Evolutionary conservation across 2,329 filamentous ascomycete species (phyloP).

Genomic region (Trichoderma asperellum): DNA sequence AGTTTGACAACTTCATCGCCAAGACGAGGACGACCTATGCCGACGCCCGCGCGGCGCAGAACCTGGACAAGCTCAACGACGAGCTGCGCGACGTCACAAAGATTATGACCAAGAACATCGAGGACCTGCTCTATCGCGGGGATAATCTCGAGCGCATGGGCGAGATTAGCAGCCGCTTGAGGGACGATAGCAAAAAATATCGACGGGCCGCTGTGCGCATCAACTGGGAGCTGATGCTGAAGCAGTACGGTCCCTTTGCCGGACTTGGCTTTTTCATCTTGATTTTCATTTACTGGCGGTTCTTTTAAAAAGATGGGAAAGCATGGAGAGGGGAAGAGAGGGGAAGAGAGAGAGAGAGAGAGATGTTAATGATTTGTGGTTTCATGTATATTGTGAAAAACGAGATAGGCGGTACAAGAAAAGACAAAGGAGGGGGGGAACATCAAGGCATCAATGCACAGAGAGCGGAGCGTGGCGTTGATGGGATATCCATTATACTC

Average conservation of each 20-base stretch:
- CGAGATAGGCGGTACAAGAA: not conserved
- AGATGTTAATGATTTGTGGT: not conserved
- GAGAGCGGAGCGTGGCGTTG: constrained; percentile 28
- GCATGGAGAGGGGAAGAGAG: not conserved
- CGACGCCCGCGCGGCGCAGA: constrained; percentile 86
- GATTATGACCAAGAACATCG: constrained; percentile 99
- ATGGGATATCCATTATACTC: constrained; percentile 30
- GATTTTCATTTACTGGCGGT: constrained; percentile 88
- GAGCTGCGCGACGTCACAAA: constrained; percentile 97
- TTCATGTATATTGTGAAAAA: constrained; percentile 44
- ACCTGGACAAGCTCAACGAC: constrained; percentile 93
- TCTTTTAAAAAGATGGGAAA: constrained; percentile 64
- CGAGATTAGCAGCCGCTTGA: constrained; percentile 82
- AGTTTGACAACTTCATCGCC: constrained; percentile 96
- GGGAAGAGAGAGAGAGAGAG: not conserved
- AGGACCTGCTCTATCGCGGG: constrained; percentile 92
- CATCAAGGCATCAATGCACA: constrained; percentile 20
- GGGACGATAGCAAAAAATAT: constrained; percentile 95
- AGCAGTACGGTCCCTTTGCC: constrained; percentile 94
- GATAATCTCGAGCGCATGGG: constrained; percentile 97
- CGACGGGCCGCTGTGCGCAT: constrained; percentile 89
- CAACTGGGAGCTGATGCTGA: constrained; percentile 95
- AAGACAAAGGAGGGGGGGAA: not conserved
- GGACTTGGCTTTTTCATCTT: constrained; percentile 80
- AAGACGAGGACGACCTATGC: constrained; percentile 93